Evolutionary conservation across 352 stramenopile genomes (phyloP), one percentile per base, ranked within the genome.

Genomic region (Pythium plurisporium): DNA sequence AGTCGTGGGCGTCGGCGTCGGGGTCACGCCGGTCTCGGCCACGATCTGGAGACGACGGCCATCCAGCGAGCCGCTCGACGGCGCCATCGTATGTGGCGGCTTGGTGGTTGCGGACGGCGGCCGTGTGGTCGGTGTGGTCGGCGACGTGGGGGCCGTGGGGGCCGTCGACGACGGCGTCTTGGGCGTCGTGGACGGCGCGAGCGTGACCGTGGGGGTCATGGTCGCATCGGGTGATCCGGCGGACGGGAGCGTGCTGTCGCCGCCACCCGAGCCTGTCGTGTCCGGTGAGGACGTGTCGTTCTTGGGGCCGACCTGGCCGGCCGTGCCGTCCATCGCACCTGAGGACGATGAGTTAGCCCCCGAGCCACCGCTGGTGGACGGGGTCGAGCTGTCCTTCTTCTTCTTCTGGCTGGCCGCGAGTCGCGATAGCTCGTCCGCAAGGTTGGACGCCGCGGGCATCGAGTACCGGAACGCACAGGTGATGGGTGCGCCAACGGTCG

Each of bases 391-490:
- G 4, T 49, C 23, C 8, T 41, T 45, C 36, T 50, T 51, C 29
- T 51, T 48, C 62, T 63, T 52, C 23, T 55, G 34, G 23, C 51
- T 62, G 3, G 40, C 45, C 5, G 59, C 47, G n/a, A 49, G 23
- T 12, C 48, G 46, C 37, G 30, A 40, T 4, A 69, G 33, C 25
- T 69, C 62, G 36, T 41, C 50, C 55, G 45, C 44, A 8, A 69
- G 62, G 45, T 69, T 69, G 23, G 55, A 64, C 26, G 62, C 50
- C 15, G 34, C 53, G 5, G 62, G 62, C 49, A 69, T 43, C 29
- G 62, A 69, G 62, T 61, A 69, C 8, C 55, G 62, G 62, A 69
- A 69, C 33, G 62, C 62, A 40, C 62, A 69, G n/a, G 37, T 64
- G 27, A 69, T 29, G 12, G 52, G 37, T 23, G 26, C 42, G 43